Percentiles rank a stretch among this genome's conserved stretches.
Conservation (phyloP, 345 rosid genomes). For the Moricandia arvensis region DNA sequence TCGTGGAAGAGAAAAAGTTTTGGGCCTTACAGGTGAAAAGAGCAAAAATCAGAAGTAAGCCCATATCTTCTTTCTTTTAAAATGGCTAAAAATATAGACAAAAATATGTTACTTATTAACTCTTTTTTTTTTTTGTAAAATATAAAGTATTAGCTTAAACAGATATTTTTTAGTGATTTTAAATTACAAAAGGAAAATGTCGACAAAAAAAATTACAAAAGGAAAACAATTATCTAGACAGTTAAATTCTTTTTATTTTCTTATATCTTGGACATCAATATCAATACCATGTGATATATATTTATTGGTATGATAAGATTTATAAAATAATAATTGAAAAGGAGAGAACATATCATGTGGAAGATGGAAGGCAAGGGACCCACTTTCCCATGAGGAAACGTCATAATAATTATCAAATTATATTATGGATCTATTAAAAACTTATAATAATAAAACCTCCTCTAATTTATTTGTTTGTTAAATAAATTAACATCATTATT, state of each 20-base stretch:
- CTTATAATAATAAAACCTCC: not conserved
- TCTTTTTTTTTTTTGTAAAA: not conserved
- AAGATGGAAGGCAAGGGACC: constrained; percentile 42
- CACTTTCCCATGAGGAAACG: constrained; percentile 34
- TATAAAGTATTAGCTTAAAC: not conserved
- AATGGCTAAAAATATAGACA: not conserved
- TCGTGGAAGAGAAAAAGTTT: constrained; percentile 30
- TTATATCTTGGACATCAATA: not conserved
- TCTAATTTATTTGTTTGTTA: constrained; percentile 16
- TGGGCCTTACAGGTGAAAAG: constrained; percentile 34
- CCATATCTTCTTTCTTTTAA: constrained; percentile 2
- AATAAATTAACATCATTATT: not conserved
- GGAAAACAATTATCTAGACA: not conserved
- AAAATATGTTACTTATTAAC: too few relatives aligned
- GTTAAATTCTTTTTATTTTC: not conserved
- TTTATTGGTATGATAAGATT: not conserved
- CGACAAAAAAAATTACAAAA: not conserved
- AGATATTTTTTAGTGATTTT: not conserved
- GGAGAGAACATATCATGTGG: constrained; percentile 42
- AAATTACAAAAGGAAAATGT: not conserved
- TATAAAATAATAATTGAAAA: constrained; percentile 22
- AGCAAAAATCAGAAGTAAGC: constrained; percentile 8
- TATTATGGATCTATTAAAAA: not conserved
- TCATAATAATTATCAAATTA: constrained; percentile 8
- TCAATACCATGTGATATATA: not conserved